Evolutionary conservation across 257 asterid genomes (phyloP), one percentile per base, ranked within the genome.

Genomic region (Salvia splendens): DNA sequence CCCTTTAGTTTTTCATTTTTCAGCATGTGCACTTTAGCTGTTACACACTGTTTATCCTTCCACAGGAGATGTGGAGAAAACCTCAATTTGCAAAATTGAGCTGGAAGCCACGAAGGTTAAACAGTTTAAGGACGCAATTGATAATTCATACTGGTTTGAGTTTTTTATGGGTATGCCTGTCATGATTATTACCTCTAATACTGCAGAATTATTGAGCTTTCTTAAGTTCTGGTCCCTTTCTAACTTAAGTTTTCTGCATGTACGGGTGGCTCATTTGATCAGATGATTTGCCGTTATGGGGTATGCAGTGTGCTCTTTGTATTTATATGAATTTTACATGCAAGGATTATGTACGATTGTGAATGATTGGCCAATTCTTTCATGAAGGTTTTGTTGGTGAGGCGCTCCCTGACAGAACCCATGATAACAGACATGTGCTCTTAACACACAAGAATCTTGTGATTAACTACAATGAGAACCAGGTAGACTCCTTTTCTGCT

Each of bases 271-370:
- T 67, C 64, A 11, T 51, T 69, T 61, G 64, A 70, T 80, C 87
- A 86, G 95, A 88, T 75, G 93, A 82, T 81, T 73, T 88, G 81
- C 96, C 96, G 17, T 71, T 88, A 12, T 88, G 96, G 96, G 96
- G 96, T 88, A 88, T 68, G 85, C 48, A n/a, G n/a, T n/a, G n/a
- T n/a, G n/a, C n/a, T 54, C 38, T 49, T 30, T 50, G 6, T 42
- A 41, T 59, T n/a, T n/a, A 28, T 50, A 45, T 62, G 72, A 43
- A 20, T 67, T 52, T 54, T 24, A 36, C 54, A 32, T 41, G 38
- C 38, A 28, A 61, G 50, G 53, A 12, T 24, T 54, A 20, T 35
- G 12, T 36, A 75, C 50, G 46, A 69, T 41, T 52, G 20, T 64
- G 61, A 72, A 57, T 67, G 45, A 71, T 38, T 47, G 47, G 12